Percentiles rank a stretch among this genome's conserved stretches.
Conservation (phyloP, 345 rosid species). For the Eucalyptus virginea region DNA sequence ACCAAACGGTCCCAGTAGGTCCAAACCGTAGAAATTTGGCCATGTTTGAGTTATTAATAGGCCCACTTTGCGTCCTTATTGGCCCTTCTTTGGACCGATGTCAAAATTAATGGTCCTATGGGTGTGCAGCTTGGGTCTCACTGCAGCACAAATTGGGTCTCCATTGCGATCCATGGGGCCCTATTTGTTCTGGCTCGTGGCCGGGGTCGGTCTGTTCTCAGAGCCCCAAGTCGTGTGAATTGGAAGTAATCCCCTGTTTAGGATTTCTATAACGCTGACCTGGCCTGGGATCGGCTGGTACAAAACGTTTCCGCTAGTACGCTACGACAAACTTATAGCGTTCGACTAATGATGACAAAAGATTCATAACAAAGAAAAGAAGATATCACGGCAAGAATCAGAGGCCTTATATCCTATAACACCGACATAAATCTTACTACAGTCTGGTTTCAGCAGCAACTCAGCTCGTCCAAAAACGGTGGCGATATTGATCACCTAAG, state of each 20-base stretch:
- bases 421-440: not conserved
- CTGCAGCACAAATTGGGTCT: not conserved
- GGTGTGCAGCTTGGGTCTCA: not conserved
- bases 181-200: not conserved
- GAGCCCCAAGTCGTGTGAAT: not conserved
- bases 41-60: no score
- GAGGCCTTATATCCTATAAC: not conserved
- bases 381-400: not conserved
- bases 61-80: not conserved
- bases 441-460: not conserved
- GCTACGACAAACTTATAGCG: not conserved
- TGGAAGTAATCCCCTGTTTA: not conserved
- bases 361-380: not conserved
- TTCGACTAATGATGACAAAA: not conserved
- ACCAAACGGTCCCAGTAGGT: not conserved
- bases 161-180: not conserved
- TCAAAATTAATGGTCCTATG: not conserved
- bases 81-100: not conserved
- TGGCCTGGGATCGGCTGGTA: not conserved
- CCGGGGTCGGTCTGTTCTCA: not conserved
- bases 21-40: not conserved
- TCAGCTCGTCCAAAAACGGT: not conserved
- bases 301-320: not conserved
- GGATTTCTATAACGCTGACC: not conserved
- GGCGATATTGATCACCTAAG: not conserved